These are phyloP conservation scores for Abelmoschus esculentus DNA, from an alignment of 345 rosid genomes.

Conservation along the genomic window DNA sequence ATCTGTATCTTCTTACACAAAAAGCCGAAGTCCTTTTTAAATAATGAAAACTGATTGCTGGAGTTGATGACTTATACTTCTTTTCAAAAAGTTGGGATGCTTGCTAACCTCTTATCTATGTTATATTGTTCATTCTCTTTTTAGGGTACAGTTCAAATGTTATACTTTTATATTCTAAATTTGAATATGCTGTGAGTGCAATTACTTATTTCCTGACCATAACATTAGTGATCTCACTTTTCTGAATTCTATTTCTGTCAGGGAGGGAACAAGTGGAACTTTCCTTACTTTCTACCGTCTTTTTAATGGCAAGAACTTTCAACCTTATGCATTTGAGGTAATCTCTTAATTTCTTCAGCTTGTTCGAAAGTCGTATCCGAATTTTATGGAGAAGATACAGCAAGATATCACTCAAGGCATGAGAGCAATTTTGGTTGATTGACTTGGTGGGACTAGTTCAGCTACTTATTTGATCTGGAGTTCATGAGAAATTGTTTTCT, in stretches of 20 bases:
- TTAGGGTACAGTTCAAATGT: not conserved
- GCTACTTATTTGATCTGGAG: not conserved
- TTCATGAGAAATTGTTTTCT: too few relatives aligned
- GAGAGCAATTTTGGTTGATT: slow-evolving; percentile 85
- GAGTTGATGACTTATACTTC: too few relatives aligned
- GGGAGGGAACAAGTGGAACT: not conserved
- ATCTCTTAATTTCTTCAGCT: slow-evolving; percentile 37
- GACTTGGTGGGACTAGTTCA: slow-evolving; percentile 65
- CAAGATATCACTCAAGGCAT: slow-evolving; percentile 71
- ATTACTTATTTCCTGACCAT: not conserved
- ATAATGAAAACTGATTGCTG: too few relatives aligned
- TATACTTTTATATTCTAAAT: not conserved
- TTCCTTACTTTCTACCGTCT: not conserved
- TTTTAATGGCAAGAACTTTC: not conserved
- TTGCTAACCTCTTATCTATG: not conserved
- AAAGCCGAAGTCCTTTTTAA: too few relatives aligned
- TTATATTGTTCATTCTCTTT: not conserved
- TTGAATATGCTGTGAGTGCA: not conserved
- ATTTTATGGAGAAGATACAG: slow-evolving; percentile 66
- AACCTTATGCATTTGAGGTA: slow-evolving; percentile 8
- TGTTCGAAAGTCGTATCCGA: slow-evolving; percentile 47
- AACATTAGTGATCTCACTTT: not conserved
- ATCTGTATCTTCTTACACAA: too few relatives aligned
- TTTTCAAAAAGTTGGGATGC: not conserved
- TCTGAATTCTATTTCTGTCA: not conserved